A percentile compares a stretch with the other conserved stretches of the same genome.
These are phyloP conservation scores for Abrus precatorius DNA, from an alignment of 306 rosid genomes.

Conservation along the genomic window DNA sequence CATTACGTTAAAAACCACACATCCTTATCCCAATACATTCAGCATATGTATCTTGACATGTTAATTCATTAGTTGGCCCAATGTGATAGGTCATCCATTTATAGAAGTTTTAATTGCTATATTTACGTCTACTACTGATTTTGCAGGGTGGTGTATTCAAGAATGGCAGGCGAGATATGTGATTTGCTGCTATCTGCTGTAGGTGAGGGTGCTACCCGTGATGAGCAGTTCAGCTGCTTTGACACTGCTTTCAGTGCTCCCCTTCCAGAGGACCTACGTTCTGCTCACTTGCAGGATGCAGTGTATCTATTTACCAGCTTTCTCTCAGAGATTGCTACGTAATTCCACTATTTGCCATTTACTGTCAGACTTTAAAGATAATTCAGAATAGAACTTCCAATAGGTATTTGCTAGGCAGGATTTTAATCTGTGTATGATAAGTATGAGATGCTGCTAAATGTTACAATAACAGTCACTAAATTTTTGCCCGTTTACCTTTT, in stretches of 20 bases:
- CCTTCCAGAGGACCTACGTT: slow-evolving; percentile 79
- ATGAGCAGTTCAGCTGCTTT: slow-evolving; percentile 80
- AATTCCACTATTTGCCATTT: slow-evolving; percentile 38
- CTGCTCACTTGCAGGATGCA: slow-evolving; percentile 87
- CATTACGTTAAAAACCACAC: slow-evolving; percentile 25
- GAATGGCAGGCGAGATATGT: slow-evolving; percentile 84
- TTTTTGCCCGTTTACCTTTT: slow-evolving; percentile 8
- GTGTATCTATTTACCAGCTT: slow-evolving; percentile 77
- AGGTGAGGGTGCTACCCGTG: slow-evolving; percentile 72
- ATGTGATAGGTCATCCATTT: slow-evolving; percentile 22
- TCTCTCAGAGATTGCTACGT: slow-evolving; percentile 76
- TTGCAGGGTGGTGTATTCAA: slow-evolving; percentile 83
- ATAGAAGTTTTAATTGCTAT: slow-evolving; percentile 26
- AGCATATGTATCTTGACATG: slow-evolving; percentile 30
- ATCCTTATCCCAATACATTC: slow-evolving; percentile 3
- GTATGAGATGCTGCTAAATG: slow-evolving; percentile 11
- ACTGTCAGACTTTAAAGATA: neutral
- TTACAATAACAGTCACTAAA: slow-evolving; percentile 29
- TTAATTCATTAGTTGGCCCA: slow-evolving; percentile 17
- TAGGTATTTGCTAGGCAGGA: slow-evolving; percentile 35
- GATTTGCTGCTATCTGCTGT: slow-evolving; percentile 71
- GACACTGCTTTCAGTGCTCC: slow-evolving; percentile 83
- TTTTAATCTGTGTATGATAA: slow-evolving; percentile 35
- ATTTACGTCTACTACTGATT: slow-evolving; percentile 33
- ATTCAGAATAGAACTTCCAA: slow-evolving; percentile 26